Conservation (phyloP, 345 rosid species). For the Aquilaria malaccensis region DNA sequence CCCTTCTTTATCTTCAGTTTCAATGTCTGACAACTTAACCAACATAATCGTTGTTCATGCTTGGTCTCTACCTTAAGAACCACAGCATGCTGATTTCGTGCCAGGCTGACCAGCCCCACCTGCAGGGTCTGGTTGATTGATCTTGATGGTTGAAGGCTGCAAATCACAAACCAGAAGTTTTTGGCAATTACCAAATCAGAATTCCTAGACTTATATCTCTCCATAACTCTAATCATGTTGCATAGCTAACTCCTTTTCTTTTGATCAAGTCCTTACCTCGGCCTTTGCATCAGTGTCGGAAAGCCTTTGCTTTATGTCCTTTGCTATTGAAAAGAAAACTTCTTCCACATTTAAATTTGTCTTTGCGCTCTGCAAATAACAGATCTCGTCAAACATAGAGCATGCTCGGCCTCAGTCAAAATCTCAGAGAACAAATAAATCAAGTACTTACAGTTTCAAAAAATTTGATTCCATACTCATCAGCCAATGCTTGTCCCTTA, state of each 20-base stretch:
- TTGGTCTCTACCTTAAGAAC: conserved; percentile 23
- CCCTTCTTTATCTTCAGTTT: not conserved
- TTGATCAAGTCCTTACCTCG: too few relatives aligned
- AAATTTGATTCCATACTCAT: conserved; percentile 76
- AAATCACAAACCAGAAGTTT: not conserved
- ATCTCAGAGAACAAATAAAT: not conserved
- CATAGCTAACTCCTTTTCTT: too few relatives aligned
- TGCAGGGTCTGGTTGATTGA: conserved; percentile 61
- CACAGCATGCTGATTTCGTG: conserved; percentile 81
- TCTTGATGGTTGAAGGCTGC: conserved; percentile 74
- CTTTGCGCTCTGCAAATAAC: conserved; percentile 44
- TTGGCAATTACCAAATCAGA: not conserved
- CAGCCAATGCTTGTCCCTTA: conserved; percentile 78
- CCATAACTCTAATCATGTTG: too few relatives aligned
- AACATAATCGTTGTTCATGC: not conserved
- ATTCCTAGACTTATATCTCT: not conserved
- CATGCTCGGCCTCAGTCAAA: not conserved
- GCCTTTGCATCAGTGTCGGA: conserved; percentile 30
- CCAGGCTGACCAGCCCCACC: conserved; percentile 56
- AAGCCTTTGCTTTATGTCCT: conserved; percentile 51
- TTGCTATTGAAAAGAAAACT: conserved; percentile 55
- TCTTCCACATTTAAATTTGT: conserved; percentile 58
- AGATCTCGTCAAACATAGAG: too few relatives aligned
- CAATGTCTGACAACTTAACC: not conserved
- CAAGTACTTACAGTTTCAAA: conserved; percentile 58